Conservation (phyloP, 2,329 filamentous ascomycete species). For the Periconia digitata region DNA sequence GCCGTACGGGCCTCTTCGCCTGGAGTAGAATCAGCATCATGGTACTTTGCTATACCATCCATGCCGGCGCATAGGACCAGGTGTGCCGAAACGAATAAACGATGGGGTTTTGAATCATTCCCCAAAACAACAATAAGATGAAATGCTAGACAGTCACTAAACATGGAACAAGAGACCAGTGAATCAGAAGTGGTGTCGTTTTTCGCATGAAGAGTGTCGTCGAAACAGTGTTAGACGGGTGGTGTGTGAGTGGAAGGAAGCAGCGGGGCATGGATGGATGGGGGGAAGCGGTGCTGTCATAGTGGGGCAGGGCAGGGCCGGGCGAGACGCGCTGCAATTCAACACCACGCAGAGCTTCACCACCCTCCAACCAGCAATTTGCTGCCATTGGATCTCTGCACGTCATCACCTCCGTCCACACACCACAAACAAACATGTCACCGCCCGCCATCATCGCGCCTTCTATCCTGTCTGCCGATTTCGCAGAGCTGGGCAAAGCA, state of each 20-base stretch:
- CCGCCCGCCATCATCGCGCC: slow-evolving; percentile 93
- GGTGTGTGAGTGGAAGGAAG: neutral
- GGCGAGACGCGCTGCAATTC: slow-evolving; percentile 27
- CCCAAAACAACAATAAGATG: neutral
- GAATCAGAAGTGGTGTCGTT: slow-evolving; percentile 12
- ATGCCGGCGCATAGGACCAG: no score
- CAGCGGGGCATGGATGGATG: no score
- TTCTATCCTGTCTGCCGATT: slow-evolving; percentile 97
- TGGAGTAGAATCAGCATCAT: no score
- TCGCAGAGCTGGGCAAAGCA: slow-evolving; percentile 81
- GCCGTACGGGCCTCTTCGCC: no score
- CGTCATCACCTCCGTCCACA: neutral
- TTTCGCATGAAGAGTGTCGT: slow-evolving; percentile 20
- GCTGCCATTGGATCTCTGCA: slow-evolving; percentile 19
- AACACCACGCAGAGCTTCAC: slow-evolving; percentile 28
- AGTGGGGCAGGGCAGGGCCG: slow-evolving; percentile 13
- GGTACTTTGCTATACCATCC: no score
- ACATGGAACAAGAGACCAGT: slow-evolving; percentile 7
- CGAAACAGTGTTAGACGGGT: slow-evolving; percentile 20
- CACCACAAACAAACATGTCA: slow-evolving; percentile 62
- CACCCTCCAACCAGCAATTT: slow-evolving; percentile 26
- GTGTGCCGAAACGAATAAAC: neutral
- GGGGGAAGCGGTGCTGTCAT: slow-evolving; percentile 3
- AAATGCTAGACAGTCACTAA: neutral
- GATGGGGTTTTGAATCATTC: neutral